Evolutionary conservation across 1,139 yeast genomes (phyloP).

Genomic region (Torulaspora globosa): DNA sequence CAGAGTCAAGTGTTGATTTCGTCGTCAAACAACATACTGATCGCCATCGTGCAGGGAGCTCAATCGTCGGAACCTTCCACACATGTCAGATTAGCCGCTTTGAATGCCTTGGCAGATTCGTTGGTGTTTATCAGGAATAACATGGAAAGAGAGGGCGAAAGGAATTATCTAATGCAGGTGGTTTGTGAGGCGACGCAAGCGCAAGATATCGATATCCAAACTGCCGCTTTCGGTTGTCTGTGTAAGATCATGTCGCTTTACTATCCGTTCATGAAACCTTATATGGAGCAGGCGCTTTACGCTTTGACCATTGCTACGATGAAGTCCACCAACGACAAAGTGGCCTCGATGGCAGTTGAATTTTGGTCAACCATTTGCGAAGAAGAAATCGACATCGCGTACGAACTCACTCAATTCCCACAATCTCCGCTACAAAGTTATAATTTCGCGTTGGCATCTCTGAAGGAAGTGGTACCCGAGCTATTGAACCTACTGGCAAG

Average conservation of each 20-base stretch:
- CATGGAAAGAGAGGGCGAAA: constrained; percentile 89
- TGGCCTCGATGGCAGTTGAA: constrained; percentile 97
- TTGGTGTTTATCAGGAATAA: constrained; percentile 83
- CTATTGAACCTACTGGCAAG: constrained; percentile 72
- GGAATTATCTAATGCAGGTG: constrained; percentile 96
- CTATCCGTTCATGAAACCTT: constrained; percentile 83
- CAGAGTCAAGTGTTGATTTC: constrained; percentile 70
- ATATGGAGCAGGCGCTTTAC: constrained; percentile 95
- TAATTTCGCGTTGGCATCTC: constrained; percentile 81
- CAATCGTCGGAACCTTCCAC: constrained; percentile 72
- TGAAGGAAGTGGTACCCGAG: constrained; percentile 83
- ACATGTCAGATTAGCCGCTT: constrained; percentile 80
- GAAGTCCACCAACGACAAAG: constrained; percentile 71
- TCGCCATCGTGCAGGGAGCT: constrained; percentile 96
- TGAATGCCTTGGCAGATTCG: constrained; percentile 87
- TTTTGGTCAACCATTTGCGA: constrained; percentile 98
- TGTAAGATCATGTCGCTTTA: constrained; percentile 89
- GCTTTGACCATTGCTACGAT: constrained; percentile 88
- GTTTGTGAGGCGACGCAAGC: constrained; percentile 98
- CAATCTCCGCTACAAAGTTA: constrained; percentile 43
- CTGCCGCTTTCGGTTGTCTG: constrained; percentile 93
- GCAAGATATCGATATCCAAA: constrained; percentile 73
- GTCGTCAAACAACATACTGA: constrained; percentile 87
- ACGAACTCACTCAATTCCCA: constrained; percentile 60
- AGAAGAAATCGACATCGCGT: constrained; percentile 79